Evolutionary conservation across 2,329 filamentous ascomycete genomes (phyloP).

Genomic region (Beauveria asiatica): DNA sequence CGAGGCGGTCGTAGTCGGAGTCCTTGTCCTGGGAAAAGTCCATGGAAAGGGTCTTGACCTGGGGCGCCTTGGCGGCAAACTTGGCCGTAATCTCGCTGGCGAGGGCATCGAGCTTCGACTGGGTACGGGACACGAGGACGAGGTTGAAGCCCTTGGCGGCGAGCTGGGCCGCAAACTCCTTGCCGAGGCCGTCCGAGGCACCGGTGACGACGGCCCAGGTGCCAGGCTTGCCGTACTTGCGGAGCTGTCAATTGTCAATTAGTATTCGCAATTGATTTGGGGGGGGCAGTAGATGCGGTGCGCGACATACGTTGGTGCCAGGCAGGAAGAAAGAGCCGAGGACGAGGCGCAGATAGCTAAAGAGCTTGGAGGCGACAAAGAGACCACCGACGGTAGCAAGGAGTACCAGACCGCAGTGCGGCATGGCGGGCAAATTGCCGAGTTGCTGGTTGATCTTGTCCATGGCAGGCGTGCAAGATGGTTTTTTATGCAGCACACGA

Average conservation of each 20-base stretch:
- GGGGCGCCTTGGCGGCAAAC: conserved; percentile 49
- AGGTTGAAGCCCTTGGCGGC: conserved; percentile 90
- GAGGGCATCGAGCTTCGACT: conserved; percentile 76
- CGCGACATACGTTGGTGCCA: conserved; percentile 49
- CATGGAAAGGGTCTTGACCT: conserved; percentile 79
- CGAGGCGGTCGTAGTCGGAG: conserved; percentile 68
- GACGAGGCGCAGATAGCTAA: conserved; percentile 53
- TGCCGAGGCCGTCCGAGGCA: conserved; percentile 92
- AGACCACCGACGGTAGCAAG: conserved; percentile 50
- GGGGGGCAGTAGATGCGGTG: conserved; percentile 13
- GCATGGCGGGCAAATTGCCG: conserved; percentile 25
- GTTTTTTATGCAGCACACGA: background rate
- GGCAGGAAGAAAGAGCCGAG: conserved; percentile 60
- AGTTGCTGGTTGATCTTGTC: conserved; percentile 23
- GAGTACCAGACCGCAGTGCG: conserved; percentile 36
- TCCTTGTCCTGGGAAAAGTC: conserved; percentile 79
- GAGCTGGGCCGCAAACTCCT: conserved; percentile 88
- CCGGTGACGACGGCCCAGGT: conserved; percentile 94
- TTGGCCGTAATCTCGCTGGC: conserved; percentile 66
- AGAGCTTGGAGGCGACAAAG: conserved; percentile 45
- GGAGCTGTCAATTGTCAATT: conserved; percentile 49
- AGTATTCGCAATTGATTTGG: background rate
- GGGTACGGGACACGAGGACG: conserved; percentile 89
- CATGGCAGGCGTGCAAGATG: conserved; percentile 5
- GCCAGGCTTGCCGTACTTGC: conserved; percentile 82